Base-by-base conservation (phyloP, 331 rosid genomes). In the Quercus lobata region DNA sequence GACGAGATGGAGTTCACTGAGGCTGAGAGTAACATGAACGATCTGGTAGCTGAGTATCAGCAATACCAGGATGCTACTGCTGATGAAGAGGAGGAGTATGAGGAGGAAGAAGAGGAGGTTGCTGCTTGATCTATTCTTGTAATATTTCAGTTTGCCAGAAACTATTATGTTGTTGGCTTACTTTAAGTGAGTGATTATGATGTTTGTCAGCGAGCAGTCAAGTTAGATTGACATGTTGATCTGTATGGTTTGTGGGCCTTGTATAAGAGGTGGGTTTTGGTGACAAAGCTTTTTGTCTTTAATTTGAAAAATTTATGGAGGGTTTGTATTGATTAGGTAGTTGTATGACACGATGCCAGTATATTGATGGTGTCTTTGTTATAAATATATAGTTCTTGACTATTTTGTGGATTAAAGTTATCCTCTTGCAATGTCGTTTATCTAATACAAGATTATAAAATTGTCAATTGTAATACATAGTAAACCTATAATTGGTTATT, bases 11-110 rank as follows among this genome's bases (percentile, higher is more conserved):
- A 92, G 88, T 92, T 92, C 79, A 92, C 97, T 0, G 94, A 92
- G 85, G 97, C 97, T 7, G 97, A 90, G 89, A 92, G 97, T 57
- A 92, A 92, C 90, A 92, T 92, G 94, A 92, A 92, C 3, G 97
- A 92, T 84, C 78, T 92, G 57, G 97, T 92, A 72, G 94, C 97
- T 0, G 97, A 92, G 88, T 92, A 92, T 77, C 97, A 92, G 80
- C 97, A 92, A 79, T 92, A 92, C 79, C 97, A 92, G 79, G 97
- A 92, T 78, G 94, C 97, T 68, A 86, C 89, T 2, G 79, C 57
- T 1, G 92, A 86, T 0, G 92, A 49, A 49, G 54, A 88, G n/a
- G 92, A 90, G 25, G 89, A 91, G 73, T 81, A 80, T 0, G 90
- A 88, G 73, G 97, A 89, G 41, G 94, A 88, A n/a, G 92, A 88